Conservation (phyloP, 805 yeast genomes). For the Saturnispora dispora region DNA sequence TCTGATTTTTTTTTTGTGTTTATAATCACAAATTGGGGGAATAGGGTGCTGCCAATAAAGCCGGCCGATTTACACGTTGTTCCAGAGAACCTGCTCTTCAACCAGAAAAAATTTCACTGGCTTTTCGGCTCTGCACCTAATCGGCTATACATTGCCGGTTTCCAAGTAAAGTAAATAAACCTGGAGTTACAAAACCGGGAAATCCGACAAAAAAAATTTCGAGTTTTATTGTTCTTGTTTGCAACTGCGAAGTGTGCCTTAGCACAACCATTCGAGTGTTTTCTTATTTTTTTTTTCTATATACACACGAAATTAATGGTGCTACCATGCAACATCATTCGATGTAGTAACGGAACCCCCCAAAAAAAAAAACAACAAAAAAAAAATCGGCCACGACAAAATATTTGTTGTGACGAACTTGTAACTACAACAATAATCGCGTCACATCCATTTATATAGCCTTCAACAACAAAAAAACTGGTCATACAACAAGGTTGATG, state of each 20-base stretch:
- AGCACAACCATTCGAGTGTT: too few relatives aligned
- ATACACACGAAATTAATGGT: too few relatives aligned
- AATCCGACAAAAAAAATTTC: neutral
- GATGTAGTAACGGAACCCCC: too few relatives aligned
- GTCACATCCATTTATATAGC: too few relatives aligned
- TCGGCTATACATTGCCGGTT: neutral
- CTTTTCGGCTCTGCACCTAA: neutral
- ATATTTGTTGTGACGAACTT: too few relatives aligned
- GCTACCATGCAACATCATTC: too few relatives aligned
- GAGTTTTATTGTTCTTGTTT: neutral
- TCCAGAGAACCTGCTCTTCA: neutral
- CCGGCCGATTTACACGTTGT: neutral
- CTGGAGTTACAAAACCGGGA: neutral
- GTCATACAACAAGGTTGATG: too few relatives aligned
- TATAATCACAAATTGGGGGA: neutral
- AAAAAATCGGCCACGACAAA: too few relatives aligned
- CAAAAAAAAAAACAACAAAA: too few relatives aligned
- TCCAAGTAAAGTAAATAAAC: neutral
- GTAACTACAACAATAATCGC: too few relatives aligned
- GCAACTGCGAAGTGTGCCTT: neutral
- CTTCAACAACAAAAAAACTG: too few relatives aligned
- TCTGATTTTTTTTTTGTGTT: neutral
- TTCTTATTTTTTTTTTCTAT: too few relatives aligned
- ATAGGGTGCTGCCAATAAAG: neutral
- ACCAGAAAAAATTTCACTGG: neutral